These are phyloP conservation scores for Trichoderma sp. DNA, from an alignment of 2,329 filamentous ascomycete genomes.

Conservation along the genomic window DNA sequence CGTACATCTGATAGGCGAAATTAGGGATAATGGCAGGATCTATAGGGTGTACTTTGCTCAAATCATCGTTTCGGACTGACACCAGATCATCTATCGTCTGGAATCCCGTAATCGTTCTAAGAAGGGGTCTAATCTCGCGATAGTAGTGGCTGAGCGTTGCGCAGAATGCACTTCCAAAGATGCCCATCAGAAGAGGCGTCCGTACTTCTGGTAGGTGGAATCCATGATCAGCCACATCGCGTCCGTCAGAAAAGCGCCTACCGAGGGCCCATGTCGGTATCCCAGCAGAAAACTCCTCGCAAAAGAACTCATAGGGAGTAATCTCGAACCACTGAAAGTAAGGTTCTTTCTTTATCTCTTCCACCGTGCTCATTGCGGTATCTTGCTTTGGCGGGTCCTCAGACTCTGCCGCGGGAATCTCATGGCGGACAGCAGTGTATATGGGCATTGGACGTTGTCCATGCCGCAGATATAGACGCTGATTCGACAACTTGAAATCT, in stretches of 20 bases:
- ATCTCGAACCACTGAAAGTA: constrained; percentile 99
- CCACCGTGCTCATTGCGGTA: constrained; percentile 36
- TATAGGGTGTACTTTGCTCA: constrained; percentile 91
- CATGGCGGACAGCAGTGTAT: constrained; percentile 92
- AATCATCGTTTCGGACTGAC: constrained; percentile 74
- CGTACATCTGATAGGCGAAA: constrained; percentile 78
- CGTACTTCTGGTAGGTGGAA: constrained; percentile 78
- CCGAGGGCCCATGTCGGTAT: constrained; percentile 95
- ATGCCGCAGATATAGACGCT: constrained; percentile 70
- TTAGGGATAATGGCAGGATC: constrained; percentile 90
- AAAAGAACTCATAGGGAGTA: constrained; percentile 92
- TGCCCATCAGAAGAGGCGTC: constrained; percentile 79
- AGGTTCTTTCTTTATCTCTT: constrained; percentile 60
- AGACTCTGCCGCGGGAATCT: constrained; percentile 67
- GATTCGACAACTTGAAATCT: constrained; percentile 90
- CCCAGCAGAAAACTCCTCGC: constrained; percentile 84
- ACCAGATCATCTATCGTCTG: constrained; percentile 77
- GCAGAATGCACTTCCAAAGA: constrained; percentile 97
- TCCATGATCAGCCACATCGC: constrained; percentile 55
- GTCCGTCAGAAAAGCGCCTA: constrained; percentile 72
- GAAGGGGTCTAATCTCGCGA: constrained; percentile 81
- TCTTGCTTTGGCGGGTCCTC: constrained; percentile 42
- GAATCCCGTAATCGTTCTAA: constrained; percentile 73
- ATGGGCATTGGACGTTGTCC: constrained; percentile 88
- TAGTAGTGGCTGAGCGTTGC: constrained; percentile 96